Percentiles rank a stretch among this genome's conserved stretches.
These are phyloP conservation scores for Aspergillus piperis DNA, from an alignment of 2,329 filamentous ascomycete species.

Conservation along the genomic window DNA sequence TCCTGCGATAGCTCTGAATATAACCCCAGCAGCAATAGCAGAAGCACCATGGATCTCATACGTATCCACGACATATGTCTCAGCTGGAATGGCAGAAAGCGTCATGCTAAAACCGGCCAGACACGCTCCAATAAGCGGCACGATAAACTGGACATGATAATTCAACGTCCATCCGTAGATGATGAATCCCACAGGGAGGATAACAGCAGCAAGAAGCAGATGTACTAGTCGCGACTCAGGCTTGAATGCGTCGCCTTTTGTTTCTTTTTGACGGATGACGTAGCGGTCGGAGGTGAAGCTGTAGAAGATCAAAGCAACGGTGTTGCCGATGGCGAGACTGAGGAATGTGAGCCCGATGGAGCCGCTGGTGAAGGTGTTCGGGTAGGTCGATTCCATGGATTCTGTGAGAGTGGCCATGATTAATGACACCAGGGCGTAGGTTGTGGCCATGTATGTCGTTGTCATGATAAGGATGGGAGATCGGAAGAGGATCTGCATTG, in stretches of 20 bases:
- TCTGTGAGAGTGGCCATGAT: neutral
- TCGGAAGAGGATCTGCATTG: neutral
- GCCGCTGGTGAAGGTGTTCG: neutral
- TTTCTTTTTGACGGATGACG: neutral
- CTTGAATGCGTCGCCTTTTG: neutral
- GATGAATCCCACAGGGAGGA: neutral
- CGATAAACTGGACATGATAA: neutral
- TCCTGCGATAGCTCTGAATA: neutral
- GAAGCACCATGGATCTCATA: neutral
- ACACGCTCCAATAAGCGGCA: neutral
- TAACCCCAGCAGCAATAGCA: neutral
- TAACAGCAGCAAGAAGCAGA: neutral
- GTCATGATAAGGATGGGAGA: neutral
- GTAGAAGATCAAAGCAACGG: neutral
- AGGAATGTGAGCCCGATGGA: constrained; percentile 1
- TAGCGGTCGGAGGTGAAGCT: constrained; percentile 1
- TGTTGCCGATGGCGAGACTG: neutral
- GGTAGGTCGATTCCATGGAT: constrained; percentile 1
- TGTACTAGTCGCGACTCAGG: neutral
- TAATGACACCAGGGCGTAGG: neutral
- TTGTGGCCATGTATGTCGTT: neutral
- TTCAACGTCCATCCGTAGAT: constrained; percentile 1
- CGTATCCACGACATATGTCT: neutral
- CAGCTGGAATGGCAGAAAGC: neutral
- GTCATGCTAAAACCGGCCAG: neutral